phyloP scores from a whole-genome alignment of 345 rosid species.

The Gossypium anomalum region DNA sequence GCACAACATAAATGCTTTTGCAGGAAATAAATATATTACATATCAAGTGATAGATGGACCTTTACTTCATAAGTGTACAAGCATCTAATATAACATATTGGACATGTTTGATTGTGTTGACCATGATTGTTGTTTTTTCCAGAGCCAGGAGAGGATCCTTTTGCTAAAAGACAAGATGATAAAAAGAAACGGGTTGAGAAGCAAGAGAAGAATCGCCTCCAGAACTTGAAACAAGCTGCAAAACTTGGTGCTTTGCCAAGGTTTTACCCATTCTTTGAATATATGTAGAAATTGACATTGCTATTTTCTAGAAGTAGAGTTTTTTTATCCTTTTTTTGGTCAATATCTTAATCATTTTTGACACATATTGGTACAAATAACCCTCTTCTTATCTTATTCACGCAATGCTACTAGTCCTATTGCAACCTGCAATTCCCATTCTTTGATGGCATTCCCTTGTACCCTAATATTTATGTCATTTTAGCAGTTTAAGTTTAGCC shows the following conservation, averaged over 20 bases:
- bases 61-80: neutral
- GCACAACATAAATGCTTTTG: neutral
- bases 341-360: neutral
- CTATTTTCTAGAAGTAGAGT: neutral
- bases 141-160: conserved; percentile 87
- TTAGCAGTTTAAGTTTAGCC: neutral
- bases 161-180: conserved; percentile 69
- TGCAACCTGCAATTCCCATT: neutral
- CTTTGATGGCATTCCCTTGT: neutral
- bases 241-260: conserved; percentile 86
- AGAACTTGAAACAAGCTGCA: conserved; percentile 71
- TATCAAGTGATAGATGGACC: neutral
- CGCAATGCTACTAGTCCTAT: neutral
- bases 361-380: neutral
- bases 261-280: conserved; percentile 26
- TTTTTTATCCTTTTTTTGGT: neutral
- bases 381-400: neutral
- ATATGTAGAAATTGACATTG: neutral
- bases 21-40: neutral
- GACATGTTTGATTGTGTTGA: neutral
- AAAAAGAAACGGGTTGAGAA: conserved; percentile 77
- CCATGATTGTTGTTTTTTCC: conserved; percentile 19
- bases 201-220: conserved; percentile 62
- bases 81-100: neutral
- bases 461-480: neutral